Percentiles rank a stretch among this genome's conserved stretches.
phyloP scores from a whole-genome alignment of 495 filamentous ascomycete genomes.

The Hypoxylon cercidicola region DNA sequence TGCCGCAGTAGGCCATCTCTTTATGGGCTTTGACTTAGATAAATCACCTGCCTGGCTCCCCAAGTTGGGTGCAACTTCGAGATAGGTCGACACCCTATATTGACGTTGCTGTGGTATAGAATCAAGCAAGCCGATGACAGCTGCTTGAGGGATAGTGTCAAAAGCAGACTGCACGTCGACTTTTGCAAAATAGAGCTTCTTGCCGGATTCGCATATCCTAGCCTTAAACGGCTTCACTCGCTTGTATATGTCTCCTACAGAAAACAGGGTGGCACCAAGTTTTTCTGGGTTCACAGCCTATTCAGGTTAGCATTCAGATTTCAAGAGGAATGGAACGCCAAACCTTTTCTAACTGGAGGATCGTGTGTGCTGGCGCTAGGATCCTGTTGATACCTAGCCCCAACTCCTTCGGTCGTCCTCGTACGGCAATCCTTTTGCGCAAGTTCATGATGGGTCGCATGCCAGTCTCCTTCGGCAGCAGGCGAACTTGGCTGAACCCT shows the following conservation, averaged over 20 bases:
- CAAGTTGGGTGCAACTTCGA: conserved; percentile 69
- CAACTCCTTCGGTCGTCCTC: conserved; percentile 64
- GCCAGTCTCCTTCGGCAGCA: conserved; percentile 75
- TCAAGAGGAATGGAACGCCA: not conserved
- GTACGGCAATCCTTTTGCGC: conserved; percentile 66
- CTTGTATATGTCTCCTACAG: conserved; percentile 82
- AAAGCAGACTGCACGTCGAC: conserved; percentile 93
- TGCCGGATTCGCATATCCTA: conserved; percentile 46
- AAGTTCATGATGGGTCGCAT: conserved; percentile 90
- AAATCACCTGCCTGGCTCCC: conserved; percentile 22
- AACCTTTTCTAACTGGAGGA: conserved; percentile 81
- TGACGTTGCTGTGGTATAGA: conserved; percentile 68
- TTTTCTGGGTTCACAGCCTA: conserved; percentile 65
- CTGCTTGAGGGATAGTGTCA: conserved; percentile 89
- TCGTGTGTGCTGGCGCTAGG: conserved; percentile 77
- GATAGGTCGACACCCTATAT: conserved; percentile 80
- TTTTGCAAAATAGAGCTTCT: conserved; percentile 80
- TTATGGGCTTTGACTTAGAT: conserved; percentile 60
- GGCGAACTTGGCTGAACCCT: conserved; percentile 80
- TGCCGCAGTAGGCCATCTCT: conserved; percentile 72
- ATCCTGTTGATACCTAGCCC: conserved; percentile 83
- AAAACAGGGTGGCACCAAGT: conserved; percentile 81
- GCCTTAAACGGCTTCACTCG: conserved; percentile 75
- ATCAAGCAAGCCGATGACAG: conserved; percentile 73
- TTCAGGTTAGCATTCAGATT: conserved; percentile 21